A percentile compares a stretch with the other conserved stretches of the same genome.
Evolutionary conservation across 2,329 filamentous ascomycete genomes (phyloP).

Genomic region (Paraphoma chrysanthemicola): DNA sequence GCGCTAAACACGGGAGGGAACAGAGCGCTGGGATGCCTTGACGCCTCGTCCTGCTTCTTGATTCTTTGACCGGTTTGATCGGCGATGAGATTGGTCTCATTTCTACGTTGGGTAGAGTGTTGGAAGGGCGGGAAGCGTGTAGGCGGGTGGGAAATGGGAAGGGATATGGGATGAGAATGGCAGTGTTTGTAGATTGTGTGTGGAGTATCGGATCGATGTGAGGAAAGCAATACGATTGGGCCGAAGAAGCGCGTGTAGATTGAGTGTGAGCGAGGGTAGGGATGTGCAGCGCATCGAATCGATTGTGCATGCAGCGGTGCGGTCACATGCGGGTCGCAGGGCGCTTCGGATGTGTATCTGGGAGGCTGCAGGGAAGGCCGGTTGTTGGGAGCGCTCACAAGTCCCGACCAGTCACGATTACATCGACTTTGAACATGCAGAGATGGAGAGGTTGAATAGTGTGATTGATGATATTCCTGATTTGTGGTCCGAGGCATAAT

Average conservation of each 20-base stretch:
- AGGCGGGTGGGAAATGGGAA: not conserved
- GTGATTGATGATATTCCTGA: not conserved
- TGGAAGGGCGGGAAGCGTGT: not conserved
- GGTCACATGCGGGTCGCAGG: constrained; percentile 9
- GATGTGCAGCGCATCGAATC: not conserved
- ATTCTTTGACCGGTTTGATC: not conserved
- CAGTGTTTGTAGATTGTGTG: not conserved
- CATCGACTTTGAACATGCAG: not conserved
- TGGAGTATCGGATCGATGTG: not conserved
- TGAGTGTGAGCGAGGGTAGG: not conserved
- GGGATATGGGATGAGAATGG: not conserved
- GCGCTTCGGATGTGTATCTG: constrained; percentile 1
- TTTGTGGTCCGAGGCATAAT: not conserved
- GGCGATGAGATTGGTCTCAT: not conserved
- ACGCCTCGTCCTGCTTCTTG: not conserved
- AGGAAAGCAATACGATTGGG: not conserved
- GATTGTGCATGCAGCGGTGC: not conserved
- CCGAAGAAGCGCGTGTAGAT: not conserved
- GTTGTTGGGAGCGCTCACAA: not conserved
- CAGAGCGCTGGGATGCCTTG: constrained; percentile 22
- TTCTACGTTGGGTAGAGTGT: not conserved
- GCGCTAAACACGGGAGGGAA: constrained; percentile 28
- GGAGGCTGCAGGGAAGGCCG: not conserved
- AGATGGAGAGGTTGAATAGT: not conserved
- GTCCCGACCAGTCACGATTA: no score